phyloP scores from a whole-genome alignment of 164 flowering plant species.

The Houttuynia cordata region DNA sequence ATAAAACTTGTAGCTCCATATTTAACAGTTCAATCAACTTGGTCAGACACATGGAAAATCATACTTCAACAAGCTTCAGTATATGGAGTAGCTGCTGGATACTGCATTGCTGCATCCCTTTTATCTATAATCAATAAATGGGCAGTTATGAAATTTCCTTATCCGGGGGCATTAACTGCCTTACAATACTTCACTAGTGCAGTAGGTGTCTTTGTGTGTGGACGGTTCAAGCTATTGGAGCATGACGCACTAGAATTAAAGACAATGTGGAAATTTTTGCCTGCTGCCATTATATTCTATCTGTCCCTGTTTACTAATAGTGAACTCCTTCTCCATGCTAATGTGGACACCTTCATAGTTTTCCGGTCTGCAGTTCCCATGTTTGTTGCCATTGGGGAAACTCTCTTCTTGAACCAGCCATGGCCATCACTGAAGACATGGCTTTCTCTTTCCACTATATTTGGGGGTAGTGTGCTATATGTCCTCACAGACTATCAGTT shows the following conservation, averaged over 20 bases:
- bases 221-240: slow-evolving; percentile 46
- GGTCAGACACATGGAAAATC: slow-evolving; percentile 9
- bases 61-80: slow-evolving; percentile 59
- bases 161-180: slow-evolving; percentile 91
- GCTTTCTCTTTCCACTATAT: slow-evolving; percentile 69
- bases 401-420: slow-evolving; percentile 84
- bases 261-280: slow-evolving; percentile 85
- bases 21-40: slow-evolving; percentile 1
- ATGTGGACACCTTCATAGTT: slow-evolving; percentile 16
- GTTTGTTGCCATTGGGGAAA: slow-evolving; percentile 88
- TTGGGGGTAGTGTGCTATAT: slow-evolving; percentile 84
- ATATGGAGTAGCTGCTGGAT: slow-evolving; percentile 85
- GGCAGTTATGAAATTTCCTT: slow-evolving; percentile 95
- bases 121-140: slow-evolving; percentile 96
- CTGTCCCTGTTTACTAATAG: slow-evolving; percentile 93
- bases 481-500: slow-evolving; percentile 85
- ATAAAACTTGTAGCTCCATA: background rate
- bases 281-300: slow-evolving; percentile 91
- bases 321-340: slow-evolving; percentile 88
- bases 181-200: slow-evolving; percentile 91
- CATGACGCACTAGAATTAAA: slow-evolving; percentile 53
- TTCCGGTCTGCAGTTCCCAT: slow-evolving; percentile 86
- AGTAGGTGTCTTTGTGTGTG: slow-evolving; percentile 64
- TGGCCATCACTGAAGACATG: slow-evolving; percentile 87
- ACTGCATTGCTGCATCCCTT: slow-evolving; percentile 84